Evolutionary conservation across 2,329 filamentous ascomycete genomes (phyloP).

Genomic region (Fusarium papillatum): DNA sequence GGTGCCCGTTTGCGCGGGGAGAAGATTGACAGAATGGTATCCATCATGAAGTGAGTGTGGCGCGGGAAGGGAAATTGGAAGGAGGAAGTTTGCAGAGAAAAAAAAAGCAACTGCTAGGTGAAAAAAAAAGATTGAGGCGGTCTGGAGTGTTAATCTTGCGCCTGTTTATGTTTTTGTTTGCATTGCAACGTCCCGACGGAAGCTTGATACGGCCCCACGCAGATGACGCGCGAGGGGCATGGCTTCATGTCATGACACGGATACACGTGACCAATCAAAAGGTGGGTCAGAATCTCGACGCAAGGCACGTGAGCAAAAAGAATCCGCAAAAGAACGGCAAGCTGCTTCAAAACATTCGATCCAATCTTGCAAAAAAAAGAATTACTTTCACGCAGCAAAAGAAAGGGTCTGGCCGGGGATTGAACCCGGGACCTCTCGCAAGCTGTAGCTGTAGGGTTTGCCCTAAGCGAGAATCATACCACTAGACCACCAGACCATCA

Average conservation of each 20-base stretch:
- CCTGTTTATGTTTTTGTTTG: slow-evolving; percentile 30
- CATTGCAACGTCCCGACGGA: slow-evolving; percentile 1
- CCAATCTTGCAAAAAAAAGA: neutral
- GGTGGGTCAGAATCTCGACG: neutral
- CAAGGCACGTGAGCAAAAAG: neutral
- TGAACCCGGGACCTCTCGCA: slow-evolving; percentile 63
- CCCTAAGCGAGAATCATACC: slow-evolving; percentile 4
- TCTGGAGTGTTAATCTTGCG: neutral
- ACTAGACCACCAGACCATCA: neutral
- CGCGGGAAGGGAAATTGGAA: neutral
- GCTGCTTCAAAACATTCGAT: slow-evolving; percentile 47
- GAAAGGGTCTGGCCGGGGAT: slow-evolving; percentile 59
- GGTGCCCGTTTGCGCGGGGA: slow-evolving; percentile 40
- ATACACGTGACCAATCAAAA: neutral
- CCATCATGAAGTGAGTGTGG: slow-evolving; percentile 11
- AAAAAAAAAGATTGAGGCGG: neutral
- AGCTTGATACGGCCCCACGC: neutral
- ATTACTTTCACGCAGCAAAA: neutral
- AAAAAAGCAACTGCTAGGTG: neutral
- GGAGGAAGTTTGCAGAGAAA: neutral
- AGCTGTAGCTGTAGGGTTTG: slow-evolving; percentile 19
- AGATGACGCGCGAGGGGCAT: slow-evolving; percentile 11
- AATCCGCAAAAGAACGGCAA: neutral
- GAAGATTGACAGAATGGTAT: slow-evolving; percentile 28
- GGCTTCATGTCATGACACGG: slow-evolving; percentile 7